A percentile compares a stretch with the other conserved stretches of the same genome.
Evolutionary conservation across 768 basidiomycete species (phyloP).

Genomic region (Mycena metata): DNA sequence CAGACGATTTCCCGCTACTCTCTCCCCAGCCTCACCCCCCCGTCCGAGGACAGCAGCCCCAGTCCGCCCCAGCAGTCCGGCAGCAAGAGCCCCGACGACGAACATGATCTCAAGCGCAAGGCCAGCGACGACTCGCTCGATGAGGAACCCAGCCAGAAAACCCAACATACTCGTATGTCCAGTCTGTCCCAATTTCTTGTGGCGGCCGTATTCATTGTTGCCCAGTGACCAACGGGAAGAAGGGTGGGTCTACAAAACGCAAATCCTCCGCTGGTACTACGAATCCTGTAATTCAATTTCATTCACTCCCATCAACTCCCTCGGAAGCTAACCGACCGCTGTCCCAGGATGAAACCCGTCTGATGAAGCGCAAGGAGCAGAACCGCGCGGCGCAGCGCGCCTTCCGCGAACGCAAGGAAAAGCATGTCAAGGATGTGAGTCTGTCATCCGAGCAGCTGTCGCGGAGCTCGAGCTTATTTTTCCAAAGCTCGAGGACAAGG

Average conservation of each 20-base stretch:
- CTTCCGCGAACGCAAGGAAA: constrained; percentile 97
- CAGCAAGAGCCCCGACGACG: constrained; percentile 54
- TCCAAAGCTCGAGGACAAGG: constrained; percentile 88
- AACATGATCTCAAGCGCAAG: constrained; percentile 79
- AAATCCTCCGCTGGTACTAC: constrained; percentile 51
- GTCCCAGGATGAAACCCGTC: constrained; percentile 76
- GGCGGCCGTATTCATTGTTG: constrained; percentile 8
- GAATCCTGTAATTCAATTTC: constrained; percentile 13
- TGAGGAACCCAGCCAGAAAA: constrained; percentile 77
- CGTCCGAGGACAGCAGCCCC: constrained; percentile 84
- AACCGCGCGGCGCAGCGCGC: constrained; percentile 98
- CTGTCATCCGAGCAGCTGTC: constrained; percentile 21
- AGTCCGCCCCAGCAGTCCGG: constrained; percentile 71
- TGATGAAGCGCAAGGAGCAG: constrained; percentile 95
- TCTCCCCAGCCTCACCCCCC: constrained; percentile 67
- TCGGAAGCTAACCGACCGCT: background rate
- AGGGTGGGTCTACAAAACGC: constrained; percentile 47
- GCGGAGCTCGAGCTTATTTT: constrained; percentile 9
- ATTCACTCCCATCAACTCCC: background rate
- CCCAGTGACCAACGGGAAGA: constrained; percentile 42
- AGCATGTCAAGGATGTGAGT: constrained; percentile 95
- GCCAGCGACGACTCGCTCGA: constrained; percentile 75
- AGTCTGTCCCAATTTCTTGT: constrained; percentile 14
- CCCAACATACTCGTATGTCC: constrained; percentile 70
- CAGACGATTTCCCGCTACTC: constrained; percentile 67